Percentiles rank a stretch among this genome's conserved stretches.
Conservation (phyloP, 2,329 filamentous ascomycete species). For the Claviceps pusilla region DNA sequence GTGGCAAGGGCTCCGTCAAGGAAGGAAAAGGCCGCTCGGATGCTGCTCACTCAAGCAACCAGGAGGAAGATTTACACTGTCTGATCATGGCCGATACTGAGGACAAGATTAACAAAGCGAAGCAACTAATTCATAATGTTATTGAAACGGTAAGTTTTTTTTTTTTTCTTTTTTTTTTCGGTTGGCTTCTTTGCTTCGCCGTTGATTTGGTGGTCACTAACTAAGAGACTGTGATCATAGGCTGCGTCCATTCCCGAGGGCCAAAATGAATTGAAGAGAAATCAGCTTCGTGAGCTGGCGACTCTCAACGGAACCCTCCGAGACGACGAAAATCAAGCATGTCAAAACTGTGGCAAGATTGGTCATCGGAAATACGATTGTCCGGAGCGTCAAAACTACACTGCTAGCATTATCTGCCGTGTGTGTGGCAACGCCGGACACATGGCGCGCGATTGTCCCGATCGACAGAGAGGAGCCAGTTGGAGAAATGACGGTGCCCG, state of each 20-base stretch:
- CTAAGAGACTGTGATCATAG: slow-evolving; percentile 31
- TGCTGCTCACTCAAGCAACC: slow-evolving; percentile 97
- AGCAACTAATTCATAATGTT: slow-evolving; percentile 94
- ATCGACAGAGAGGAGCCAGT: slow-evolving; percentile 75
- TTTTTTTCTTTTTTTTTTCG: background rate
- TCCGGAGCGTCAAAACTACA: slow-evolving; percentile 93
- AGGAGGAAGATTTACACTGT: slow-evolving; percentile 98
- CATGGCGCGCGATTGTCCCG: slow-evolving; percentile 95
- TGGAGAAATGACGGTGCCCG: slow-evolving; percentile 65
- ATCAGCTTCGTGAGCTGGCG: slow-evolving; percentile 93
- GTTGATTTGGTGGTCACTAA: background rate
- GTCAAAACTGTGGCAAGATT: slow-evolving; percentile 98
- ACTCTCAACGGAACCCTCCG: slow-evolving; percentile 97
- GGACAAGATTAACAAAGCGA: slow-evolving; percentile 98
- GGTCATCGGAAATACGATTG: slow-evolving; percentile 98
- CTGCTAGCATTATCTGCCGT: slow-evolving; percentile 97
- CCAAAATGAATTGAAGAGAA: slow-evolving; percentile 96
- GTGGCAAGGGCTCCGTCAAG: slow-evolving; percentile 98
- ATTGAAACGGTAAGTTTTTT: slow-evolving; percentile 72
- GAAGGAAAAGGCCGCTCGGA: slow-evolving; percentile 98
- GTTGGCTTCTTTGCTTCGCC: background rate
- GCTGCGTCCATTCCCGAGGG: slow-evolving; percentile 96
- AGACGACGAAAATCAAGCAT: slow-evolving; percentile 98
- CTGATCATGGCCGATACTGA: slow-evolving; percentile 99
- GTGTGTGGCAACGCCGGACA: slow-evolving; percentile 96